Evolutionary conservation across 768 basidiomycete species (phyloP).

Genomic region (Pisolithus sp.): DNA sequence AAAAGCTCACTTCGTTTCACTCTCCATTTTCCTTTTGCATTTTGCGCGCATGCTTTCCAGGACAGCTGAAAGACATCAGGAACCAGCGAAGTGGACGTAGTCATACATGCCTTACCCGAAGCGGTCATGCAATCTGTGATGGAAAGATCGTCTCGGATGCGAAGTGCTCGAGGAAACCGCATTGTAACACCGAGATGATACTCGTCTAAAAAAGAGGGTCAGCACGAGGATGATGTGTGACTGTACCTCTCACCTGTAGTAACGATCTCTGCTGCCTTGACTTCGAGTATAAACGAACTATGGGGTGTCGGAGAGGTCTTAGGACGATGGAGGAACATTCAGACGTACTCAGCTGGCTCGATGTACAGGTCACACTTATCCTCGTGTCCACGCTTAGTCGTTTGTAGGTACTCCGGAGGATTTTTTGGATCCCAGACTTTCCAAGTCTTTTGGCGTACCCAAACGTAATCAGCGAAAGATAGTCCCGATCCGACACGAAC

Average conservation of each 20-base stretch:
- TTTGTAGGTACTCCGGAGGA: conserved; percentile 65
- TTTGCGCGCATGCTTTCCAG: conserved; percentile 55
- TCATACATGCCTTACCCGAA: conserved; percentile 37
- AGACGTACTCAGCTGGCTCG: conserved; percentile 74
- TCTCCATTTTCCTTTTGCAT: conserved; percentile 72
- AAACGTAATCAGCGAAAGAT: conserved; percentile 78
- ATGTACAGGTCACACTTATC: conserved; percentile 91
- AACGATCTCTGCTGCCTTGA: conserved; percentile 92
- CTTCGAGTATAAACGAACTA: conserved; percentile 89
- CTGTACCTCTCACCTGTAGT: conserved; percentile 43
- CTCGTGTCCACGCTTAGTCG: conserved; percentile 53
- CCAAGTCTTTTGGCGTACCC: conserved; percentile 81
- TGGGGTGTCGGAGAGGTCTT: not conserved
- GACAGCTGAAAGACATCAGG: conserved; percentile 36
- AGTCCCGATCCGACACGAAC: conserved; percentile 88
- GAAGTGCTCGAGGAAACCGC: conserved; percentile 85
- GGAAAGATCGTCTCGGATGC: conserved; percentile 72
- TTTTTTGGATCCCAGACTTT: conserved; percentile 69
- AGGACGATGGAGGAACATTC: not conserved
- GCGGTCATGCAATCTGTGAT: conserved; percentile 69
- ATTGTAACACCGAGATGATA: conserved; percentile 86
- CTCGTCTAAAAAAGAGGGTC: conserved; percentile 43
- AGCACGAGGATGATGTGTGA: not conserved
- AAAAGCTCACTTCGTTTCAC: conserved; percentile 41
- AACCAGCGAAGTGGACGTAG: not conserved